A percentile compares a stretch with the other conserved stretches of the same genome.
These are phyloP conservation scores for Syzygium aromaticum DNA, from an alignment of 345 rosid genomes.

Conservation along the genomic window DNA sequence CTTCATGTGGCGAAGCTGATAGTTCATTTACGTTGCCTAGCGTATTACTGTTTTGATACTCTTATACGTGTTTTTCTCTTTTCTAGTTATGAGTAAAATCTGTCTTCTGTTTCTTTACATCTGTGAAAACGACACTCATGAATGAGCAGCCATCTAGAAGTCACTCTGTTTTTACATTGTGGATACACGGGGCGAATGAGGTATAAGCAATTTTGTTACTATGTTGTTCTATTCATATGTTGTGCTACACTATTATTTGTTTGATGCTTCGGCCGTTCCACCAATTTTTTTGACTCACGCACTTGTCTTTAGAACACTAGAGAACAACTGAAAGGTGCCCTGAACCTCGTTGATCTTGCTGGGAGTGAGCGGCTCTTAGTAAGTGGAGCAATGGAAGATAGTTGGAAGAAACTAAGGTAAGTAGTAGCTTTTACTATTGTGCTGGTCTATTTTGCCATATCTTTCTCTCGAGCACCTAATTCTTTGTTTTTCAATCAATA, in stretches of 20 bases:
- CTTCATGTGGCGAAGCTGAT: not conserved
- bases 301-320: slow-evolving; percentile 8
- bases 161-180: slow-evolving; percentile 71
- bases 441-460: too few relatives aligned
- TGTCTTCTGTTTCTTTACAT: slow-evolving; percentile 25
- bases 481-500: too few relatives aligned
- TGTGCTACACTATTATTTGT: not conserved
- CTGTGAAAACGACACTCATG: slow-evolving; percentile 81
- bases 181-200: slow-evolving; percentile 75
- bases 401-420: too few relatives aligned
- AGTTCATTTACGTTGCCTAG: too few relatives aligned
- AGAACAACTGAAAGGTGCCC: too few relatives aligned
- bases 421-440: too few relatives aligned
- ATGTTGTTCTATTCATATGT: not conserved
- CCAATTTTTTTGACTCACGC: not conserved
- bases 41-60: too few relatives aligned
- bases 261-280: not conserved
- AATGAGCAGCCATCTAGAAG: slow-evolving; percentile 73
- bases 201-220: slow-evolving; percentile 9
- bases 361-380: too few relatives aligned
- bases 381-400: too few relatives aligned
- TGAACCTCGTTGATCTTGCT: too few relatives aligned
- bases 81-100: not conserved
- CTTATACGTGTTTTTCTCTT: not conserved
- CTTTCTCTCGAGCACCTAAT: too few relatives aligned